These are phyloP conservation scores for Penicillium griseofulvum DNA, from an alignment of 2,329 filamentous ascomycete species.

Conservation along the genomic window DNA sequence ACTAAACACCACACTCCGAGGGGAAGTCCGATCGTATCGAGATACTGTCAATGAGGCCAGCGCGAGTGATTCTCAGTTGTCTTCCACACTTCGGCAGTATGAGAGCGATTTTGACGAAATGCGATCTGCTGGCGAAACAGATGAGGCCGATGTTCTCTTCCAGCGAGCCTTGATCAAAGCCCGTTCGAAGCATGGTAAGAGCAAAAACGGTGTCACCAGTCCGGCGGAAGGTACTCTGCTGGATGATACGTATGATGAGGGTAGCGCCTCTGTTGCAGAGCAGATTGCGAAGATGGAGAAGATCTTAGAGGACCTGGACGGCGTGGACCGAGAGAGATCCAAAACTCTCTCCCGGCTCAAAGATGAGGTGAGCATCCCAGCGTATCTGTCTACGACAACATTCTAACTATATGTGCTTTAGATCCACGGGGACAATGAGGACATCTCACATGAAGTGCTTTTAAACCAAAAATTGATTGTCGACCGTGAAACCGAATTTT, in stretches of 20 bases:
- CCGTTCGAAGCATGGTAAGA: constrained; percentile 56
- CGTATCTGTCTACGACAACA: not conserved
- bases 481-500: constrained; percentile 87
- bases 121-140: constrained; percentile 80
- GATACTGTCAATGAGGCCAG: constrained; percentile 87
- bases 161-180: constrained; percentile 80
- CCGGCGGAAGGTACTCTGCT: constrained; percentile 74
- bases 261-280: constrained; percentile 74
- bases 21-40: constrained; percentile 82
- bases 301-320: constrained; percentile 81
- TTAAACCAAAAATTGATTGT: constrained; percentile 96
- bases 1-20: constrained; percentile 80
- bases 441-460: constrained; percentile 95
- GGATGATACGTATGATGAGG: constrained; percentile 89
- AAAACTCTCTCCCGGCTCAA: constrained; percentile 96
- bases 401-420: constrained; percentile 37
- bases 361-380: constrained; percentile 69
- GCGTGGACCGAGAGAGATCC: constrained; percentile 86
- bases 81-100: constrained; percentile 78
- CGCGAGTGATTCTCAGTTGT: constrained; percentile 79
- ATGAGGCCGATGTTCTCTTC: constrained; percentile 84
- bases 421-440: constrained; percentile 93
- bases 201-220: constrained; percentile 62
- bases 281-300: constrained; percentile 89
- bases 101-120: constrained; percentile 92